A percentile compares a stretch with the other conserved stretches of the same genome.
Conservation (phyloP, 371 early-diverging fungal genomes). For the Conidiobolus coronatus region DNA sequence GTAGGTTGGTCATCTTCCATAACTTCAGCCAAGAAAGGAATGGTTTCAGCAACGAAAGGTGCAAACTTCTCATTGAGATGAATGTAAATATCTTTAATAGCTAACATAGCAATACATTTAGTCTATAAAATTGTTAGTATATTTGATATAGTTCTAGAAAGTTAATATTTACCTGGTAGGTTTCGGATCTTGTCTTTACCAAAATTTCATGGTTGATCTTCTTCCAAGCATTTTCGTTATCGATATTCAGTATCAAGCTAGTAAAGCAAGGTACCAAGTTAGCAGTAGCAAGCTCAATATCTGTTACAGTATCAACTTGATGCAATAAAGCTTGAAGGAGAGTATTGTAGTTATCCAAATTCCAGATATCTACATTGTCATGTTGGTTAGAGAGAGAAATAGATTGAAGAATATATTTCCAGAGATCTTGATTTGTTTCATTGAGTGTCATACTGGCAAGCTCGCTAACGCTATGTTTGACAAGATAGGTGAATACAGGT, state of each 20-base stretch:
- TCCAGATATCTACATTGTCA: slow-evolving; percentile 28
- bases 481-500: slow-evolving; percentile 55
- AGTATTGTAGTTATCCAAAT: slow-evolving; percentile 42
- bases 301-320: slow-evolving; percentile 38
- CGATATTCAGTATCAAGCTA: slow-evolving; percentile 55
- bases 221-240: slow-evolving; percentile 73
- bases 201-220: slow-evolving; percentile 56
- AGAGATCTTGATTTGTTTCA: slow-evolving; percentile 9
- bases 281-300: slow-evolving; percentile 13
- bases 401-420: slow-evolving; percentile 12
- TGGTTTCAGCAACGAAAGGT: slow-evolving; percentile 77
- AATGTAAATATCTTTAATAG: slow-evolving; percentile 56
- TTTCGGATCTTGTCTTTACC: slow-evolving; percentile 45
- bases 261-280: slow-evolving; percentile 53
- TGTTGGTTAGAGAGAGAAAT: slow-evolving; percentile 11
- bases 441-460: slow-evolving; percentile 12
- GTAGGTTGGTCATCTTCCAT: slow-evolving; percentile 67
- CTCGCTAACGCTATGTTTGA: slow-evolving; percentile 40
- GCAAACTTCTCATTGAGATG: slow-evolving; percentile 80
- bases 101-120: slow-evolving; percentile 44
- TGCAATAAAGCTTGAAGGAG: slow-evolving; percentile 38
- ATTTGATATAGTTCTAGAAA: too few species aligned
- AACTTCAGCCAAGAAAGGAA: slow-evolving; percentile 83
- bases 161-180: too few species aligned
- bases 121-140: slow-evolving; percentile 18